phyloP scores from a whole-genome alignment of 2,329 filamentous ascomycete genomes.

The Apiospora hydei region DNA sequence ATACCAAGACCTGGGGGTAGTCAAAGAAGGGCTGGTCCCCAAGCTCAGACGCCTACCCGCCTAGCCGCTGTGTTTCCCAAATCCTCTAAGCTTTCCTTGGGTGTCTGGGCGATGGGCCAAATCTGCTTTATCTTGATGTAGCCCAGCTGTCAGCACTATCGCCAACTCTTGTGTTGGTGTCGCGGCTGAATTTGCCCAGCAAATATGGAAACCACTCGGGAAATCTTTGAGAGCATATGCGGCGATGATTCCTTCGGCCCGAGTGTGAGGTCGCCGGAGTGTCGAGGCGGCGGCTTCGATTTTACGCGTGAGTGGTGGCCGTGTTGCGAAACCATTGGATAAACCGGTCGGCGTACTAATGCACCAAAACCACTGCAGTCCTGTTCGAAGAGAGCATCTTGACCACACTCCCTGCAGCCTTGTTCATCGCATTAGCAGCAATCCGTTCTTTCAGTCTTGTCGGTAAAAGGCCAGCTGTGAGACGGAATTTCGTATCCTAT shows the following conservation, averaged over 20 bases:
- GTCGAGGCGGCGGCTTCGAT: conserved; percentile 29
- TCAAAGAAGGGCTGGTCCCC: not conserved
- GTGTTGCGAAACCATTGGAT: conserved; percentile 6
- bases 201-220: conserved; percentile 1
- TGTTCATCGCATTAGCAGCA: conserved; percentile 23
- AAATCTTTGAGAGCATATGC: conserved; percentile 9
- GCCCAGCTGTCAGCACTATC: not conserved
- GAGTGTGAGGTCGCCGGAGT: conserved; percentile 22
- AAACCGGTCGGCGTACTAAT: not conserved
- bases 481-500: conserved; percentile 9
- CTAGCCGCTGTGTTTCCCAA: not conserved
- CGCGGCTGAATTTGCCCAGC: not conserved
- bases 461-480: conserved; percentile 3
- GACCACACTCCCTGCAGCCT: conserved; percentile 21
- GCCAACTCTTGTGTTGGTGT: conserved; percentile 5
- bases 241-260: conserved; percentile 26
- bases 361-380: not conserved
- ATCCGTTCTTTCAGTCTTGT: conserved; percentile 23
- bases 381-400: conserved; percentile 24
- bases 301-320: conserved; percentile 24
- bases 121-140: not conserved
- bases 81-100: conserved; percentile 18
- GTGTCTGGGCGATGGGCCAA: not conserved
- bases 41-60: not conserved
- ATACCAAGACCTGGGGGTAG: conserved; percentile 13